These are phyloP conservation scores for Trypanosoma grayi DNA, from an alignment of 208 protist genomes.

Conservation along the genomic window DNA sequence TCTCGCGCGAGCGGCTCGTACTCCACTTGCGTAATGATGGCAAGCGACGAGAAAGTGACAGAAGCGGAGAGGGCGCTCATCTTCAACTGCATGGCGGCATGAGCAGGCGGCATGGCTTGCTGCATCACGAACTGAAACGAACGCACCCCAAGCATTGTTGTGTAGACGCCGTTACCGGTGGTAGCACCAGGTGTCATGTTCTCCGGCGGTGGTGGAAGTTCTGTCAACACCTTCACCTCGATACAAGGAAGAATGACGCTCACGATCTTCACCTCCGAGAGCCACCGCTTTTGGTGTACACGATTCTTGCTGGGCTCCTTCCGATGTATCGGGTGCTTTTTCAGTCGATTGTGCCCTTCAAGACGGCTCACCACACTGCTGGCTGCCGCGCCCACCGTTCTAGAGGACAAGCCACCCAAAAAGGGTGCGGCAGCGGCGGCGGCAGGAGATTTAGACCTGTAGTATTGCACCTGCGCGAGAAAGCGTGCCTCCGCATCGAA, in stretches of 20 bases:
- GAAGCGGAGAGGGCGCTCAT: constrained; percentile 42
- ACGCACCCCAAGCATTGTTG: constrained; percentile 42
- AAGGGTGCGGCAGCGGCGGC: not conserved
- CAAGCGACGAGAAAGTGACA: constrained; percentile 48
- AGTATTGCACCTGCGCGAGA: constrained; percentile 1
- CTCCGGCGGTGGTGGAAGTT: constrained; percentile 44
- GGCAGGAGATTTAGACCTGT: not conserved
- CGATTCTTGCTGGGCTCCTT: constrained; percentile 60
- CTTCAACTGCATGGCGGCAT: constrained; percentile 36
- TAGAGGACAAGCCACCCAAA: not conserved
- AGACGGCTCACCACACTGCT: not conserved
- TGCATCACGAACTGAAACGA: constrained; percentile 51
- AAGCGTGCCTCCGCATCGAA: constrained; percentile 17
- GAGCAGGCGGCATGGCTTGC: constrained; percentile 49
- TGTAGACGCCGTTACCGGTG: constrained; percentile 55
- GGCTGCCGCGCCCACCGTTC: not conserved
- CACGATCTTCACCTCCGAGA: constrained; percentile 63
- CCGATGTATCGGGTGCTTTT: too few relatives aligned
- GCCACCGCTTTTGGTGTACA: constrained; percentile 78
- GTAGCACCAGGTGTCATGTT: constrained; percentile 26
- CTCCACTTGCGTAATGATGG: constrained; percentile 74
- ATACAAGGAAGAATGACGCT: constrained; percentile 60
- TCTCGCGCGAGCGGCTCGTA: constrained; percentile 68
- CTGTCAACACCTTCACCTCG: constrained; percentile 66
- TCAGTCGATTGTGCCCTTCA: too few relatives aligned